These are phyloP conservation scores for Diaporthe vaccinii DNA, from an alignment of 2,329 filamentous ascomycete genomes.

Conservation along the genomic window DNA sequence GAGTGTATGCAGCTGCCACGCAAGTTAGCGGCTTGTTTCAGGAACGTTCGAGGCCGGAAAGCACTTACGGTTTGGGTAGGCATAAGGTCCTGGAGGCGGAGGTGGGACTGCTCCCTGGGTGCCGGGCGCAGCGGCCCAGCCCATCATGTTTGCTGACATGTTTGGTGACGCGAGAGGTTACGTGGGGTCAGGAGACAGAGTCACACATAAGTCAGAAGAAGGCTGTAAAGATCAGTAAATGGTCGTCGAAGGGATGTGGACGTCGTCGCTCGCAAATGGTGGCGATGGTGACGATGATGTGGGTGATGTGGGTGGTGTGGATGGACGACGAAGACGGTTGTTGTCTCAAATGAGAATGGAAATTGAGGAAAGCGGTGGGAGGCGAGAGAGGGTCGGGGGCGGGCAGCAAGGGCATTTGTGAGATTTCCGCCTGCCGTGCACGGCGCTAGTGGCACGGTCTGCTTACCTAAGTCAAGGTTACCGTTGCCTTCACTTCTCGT, in stretches of 20 bases:
- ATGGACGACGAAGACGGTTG: constrained; percentile 13
- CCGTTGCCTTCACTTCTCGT: not conserved
- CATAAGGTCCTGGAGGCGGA: constrained; percentile 47
- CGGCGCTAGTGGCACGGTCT: constrained; percentile 23
- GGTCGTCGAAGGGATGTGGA: not conserved
- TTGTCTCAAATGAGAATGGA: constrained; percentile 25
- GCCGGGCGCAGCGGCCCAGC: constrained; percentile 52
- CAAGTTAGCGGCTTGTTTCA: constrained; percentile 7
- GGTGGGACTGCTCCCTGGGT: constrained; percentile 53
- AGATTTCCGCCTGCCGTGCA: constrained; percentile 28
- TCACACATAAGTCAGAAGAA: not conserved
- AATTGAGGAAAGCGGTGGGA: constrained; percentile 2
- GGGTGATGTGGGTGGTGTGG: not conserved
- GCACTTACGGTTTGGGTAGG: constrained; percentile 56
- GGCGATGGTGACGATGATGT: constrained; percentile 7
- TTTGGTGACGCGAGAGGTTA: constrained; percentile 8
- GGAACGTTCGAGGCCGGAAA: not conserved
- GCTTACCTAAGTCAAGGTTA: constrained; percentile 4
- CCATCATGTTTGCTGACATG: constrained; percentile 48
- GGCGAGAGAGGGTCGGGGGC: not conserved
- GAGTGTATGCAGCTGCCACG: constrained; percentile 68
- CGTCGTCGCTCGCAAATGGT: not conserved
- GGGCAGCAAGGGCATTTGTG: constrained; percentile 14
- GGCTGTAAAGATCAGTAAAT: constrained; percentile 35
- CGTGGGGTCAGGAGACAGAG: not conserved